Conservation (phyloP, 495 filamentous ascomycete genomes). For the Talaromyces borbonicus region DNA sequence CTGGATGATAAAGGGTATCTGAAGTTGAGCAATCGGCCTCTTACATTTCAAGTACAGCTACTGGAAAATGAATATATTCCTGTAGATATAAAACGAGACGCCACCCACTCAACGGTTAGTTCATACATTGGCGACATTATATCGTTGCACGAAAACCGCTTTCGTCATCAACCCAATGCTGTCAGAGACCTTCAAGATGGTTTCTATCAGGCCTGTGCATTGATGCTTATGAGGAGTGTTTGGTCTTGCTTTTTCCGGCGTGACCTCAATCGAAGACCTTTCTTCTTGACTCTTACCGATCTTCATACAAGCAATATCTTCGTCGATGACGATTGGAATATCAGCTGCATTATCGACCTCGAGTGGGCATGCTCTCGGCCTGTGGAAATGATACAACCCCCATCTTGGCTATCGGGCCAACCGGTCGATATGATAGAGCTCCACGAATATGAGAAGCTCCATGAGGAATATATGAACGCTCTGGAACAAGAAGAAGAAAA, state of each 20-base stretch:
- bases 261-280: constrained; percentile 15
- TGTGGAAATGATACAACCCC: constrained; percentile 17
- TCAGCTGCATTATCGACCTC: constrained; percentile 18
- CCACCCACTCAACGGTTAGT: constrained; percentile 21
- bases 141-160: constrained; percentile 18
- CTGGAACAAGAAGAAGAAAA: not conserved
- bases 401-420: constrained; percentile 16
- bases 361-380: constrained; percentile 22
- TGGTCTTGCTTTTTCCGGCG: constrained; percentile 15
- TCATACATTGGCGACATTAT: constrained; percentile 25
- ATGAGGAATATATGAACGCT: not conserved
- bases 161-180: constrained; percentile 25
- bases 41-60: constrained; percentile 13
- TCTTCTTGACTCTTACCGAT: constrained; percentile 20
- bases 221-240: constrained; percentile 19
- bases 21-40: constrained; percentile 14
- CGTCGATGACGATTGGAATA: constrained; percentile 18
- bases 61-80: constrained; percentile 28
- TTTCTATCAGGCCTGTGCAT: constrained; percentile 17
- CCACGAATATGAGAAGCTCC: not conserved
- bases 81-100: constrained; percentile 17
- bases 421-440: not conserved
- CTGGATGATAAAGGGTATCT: constrained; percentile 12
- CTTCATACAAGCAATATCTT: constrained; percentile 25
- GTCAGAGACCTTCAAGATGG: constrained; percentile 18